These are phyloP conservation scores for Nicotiana benthamiana DNA, from an alignment of 257 asterid genomes.

Conservation along the genomic window DNA sequence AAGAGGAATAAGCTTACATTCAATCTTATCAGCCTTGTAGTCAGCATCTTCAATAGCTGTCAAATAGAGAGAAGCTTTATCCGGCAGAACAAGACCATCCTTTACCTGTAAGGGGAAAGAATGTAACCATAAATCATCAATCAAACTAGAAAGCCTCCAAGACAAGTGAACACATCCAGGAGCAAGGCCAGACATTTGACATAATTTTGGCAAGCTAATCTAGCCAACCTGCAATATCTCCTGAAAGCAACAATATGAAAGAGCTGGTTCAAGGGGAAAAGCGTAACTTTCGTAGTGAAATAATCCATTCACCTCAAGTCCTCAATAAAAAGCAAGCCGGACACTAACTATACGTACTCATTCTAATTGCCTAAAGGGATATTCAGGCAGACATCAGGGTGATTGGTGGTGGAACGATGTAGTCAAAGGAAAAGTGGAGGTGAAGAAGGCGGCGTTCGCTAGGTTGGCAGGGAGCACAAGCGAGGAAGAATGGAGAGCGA, in stretches of 20 bases:
- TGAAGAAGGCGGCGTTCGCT: too few species aligned
- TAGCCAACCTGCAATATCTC: neutral
- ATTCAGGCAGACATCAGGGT: too few species aligned
- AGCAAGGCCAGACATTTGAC: neutral
- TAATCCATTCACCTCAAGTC: neutral
- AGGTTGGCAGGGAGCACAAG: too few species aligned
- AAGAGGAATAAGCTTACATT: constrained; percentile 49
- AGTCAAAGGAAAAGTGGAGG: too few species aligned
- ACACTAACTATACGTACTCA: neutral
- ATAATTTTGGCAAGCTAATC: neutral
- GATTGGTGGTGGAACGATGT: too few species aligned
- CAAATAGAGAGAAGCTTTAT: constrained; percentile 74
- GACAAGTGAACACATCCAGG: neutral
- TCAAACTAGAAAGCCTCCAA: neutral
- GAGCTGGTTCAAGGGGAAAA: neutral
- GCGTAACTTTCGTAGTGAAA: neutral
- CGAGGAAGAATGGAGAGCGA: too few species aligned
- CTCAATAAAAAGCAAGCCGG: neutral
- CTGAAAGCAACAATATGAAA: neutral
- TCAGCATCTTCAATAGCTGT: constrained; percentile 99
- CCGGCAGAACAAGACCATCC: constrained; percentile 81
- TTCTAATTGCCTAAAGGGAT: neutral
- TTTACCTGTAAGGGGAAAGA: constrained; percentile 36
- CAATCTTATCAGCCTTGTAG: constrained; percentile 93
- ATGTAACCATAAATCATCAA: neutral